Base-by-base conservation (phyloP, 345 rosid genomes). In the Lepidium aucheri region DNA sequence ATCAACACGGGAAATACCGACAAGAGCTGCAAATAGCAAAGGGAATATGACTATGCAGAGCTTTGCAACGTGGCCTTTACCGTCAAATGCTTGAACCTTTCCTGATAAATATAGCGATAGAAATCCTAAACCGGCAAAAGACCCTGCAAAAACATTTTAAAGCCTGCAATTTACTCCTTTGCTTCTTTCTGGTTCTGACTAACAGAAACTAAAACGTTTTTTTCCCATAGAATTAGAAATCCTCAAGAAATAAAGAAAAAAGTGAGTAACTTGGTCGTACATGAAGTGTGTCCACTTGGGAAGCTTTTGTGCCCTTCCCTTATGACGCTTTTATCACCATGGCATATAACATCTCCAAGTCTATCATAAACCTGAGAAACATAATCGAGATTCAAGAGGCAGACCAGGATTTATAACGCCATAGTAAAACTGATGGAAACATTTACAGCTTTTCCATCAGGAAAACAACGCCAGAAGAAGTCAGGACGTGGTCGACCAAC, bases 381-480 rank as follows among this genome's bases (percentile, higher is more conserved):
- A 64, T 58, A 61, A 45, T 26, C 10, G 3, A 56, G 18, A 55
- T 45, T 47, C 57, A 74, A 59, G 15, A 63, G 50, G 36, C 42
- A 57, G 33, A 62, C 64, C 46, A 55, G 6, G 42, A 56, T 17
- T 36, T 11, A 53, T 44, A 69, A 46, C 33, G 5, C 11, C 0
- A 65, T 6, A 24, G 50, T 36, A 18, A 44, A 58, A 53, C 43
- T 14, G 30, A 46, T 38, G 50, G 58, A 64, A 53, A 47, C 85
- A 53, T 15, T 42, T 84, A 90, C 97, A 60, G 81, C 95, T 65
- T 82, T 79, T 45, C 98, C 98, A 80, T 93, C 96, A 0, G 95
- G 98, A 73, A 93, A 93, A 72, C 97, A 93, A 26, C 94, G 96
- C 95, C 96, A 86, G 79, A 86, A 93, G 79, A 93, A 93, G 77